Percentiles rank a stretch among this genome's conserved stretches.
These are phyloP conservation scores for Endocalyx cinctus DNA, from an alignment of 2,329 filamentous ascomycete species.

Conservation along the genomic window DNA sequence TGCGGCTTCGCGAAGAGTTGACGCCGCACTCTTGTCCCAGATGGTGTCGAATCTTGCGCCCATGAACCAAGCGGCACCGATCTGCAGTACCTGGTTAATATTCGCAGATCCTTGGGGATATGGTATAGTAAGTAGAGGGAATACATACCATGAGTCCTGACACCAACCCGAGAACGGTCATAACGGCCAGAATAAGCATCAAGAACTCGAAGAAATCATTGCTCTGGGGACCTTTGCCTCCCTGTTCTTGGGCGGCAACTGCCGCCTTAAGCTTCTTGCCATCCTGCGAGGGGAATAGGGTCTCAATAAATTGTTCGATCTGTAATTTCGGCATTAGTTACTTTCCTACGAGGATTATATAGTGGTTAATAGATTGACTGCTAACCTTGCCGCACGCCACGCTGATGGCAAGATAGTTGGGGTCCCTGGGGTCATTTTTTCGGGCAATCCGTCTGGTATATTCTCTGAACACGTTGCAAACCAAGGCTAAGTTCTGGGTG, in stretches of 20 bases:
- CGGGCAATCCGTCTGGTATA: slow-evolving; percentile 79
- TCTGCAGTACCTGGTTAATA: slow-evolving; percentile 43
- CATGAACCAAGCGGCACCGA: slow-evolving; percentile 71
- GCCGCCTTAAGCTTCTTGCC: slow-evolving; percentile 49
- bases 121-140: not conserved
- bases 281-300: slow-evolving; percentile 81
- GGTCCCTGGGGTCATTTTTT: slow-evolving; percentile 92
- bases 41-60: slow-evolving; percentile 79
- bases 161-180: slow-evolving; percentile 66
- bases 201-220: slow-evolving; percentile 56
- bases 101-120: slow-evolving; percentile 1
- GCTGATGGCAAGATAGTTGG: slow-evolving; percentile 88
- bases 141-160: slow-evolving; percentile 72
- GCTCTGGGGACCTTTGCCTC: slow-evolving; percentile 35
- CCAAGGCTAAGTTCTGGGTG: slow-evolving; percentile 78
- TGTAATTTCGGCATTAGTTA: no score
- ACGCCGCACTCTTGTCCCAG: slow-evolving; percentile 42
- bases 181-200: slow-evolving; percentile 62
- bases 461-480: slow-evolving; percentile 76
- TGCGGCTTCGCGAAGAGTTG: slow-evolving; percentile 20
- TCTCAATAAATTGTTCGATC: slow-evolving; percentile 95
- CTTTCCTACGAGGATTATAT: no score
- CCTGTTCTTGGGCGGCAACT: slow-evolving; percentile 34
- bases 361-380: no score
- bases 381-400: slow-evolving; percentile 78